Percentiles rank a stretch among this genome's conserved stretches.
phyloP scores from a whole-genome alignment of 2,329 filamentous ascomycete species.

The Cryphonectria carpinicola region DNA sequence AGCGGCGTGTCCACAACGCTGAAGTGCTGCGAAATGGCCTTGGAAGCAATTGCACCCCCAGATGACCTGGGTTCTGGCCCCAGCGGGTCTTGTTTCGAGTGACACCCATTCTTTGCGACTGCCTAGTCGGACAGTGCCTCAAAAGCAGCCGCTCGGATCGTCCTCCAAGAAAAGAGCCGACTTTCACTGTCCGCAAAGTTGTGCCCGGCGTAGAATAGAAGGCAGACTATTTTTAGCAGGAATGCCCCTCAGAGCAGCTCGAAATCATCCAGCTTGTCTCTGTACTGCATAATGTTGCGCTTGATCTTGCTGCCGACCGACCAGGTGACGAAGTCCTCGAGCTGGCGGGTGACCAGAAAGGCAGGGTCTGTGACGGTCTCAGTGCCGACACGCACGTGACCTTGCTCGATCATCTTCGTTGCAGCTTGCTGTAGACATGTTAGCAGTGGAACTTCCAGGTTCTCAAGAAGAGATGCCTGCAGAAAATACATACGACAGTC shows the following conservation, averaged over 20 bases:
- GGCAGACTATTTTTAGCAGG: not conserved
- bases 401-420: constrained; percentile 88
- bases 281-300: constrained; percentile 91
- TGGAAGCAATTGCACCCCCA: not conserved
- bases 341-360: constrained; percentile 83
- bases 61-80: not conserved
- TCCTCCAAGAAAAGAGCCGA: not conserved
- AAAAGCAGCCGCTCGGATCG: not conserved
- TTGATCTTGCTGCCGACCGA: constrained; percentile 96
- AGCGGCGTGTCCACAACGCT: not conserved
- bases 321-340: constrained; percentile 98
- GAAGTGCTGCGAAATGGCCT: not conserved
- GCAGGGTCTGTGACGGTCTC: constrained; percentile 90
- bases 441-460: not conserved
- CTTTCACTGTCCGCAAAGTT: not conserved
- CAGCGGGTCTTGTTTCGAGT: not conserved
- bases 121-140: not conserved
- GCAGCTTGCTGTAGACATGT: constrained; percentile 60
- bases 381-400: constrained; percentile 88
- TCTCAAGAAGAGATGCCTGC: too few species aligned
- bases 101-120: not conserved
- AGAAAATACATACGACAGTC: constrained; percentile 58
- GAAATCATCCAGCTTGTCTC: constrained; percentile 94
- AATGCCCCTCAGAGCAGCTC: constrained; percentile 70
- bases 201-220: not conserved